Percentiles rank a stretch among this genome's conserved stretches.
Evolutionary conservation across 768 basidiomycete species (phyloP).

Genomic region (Mycena belliarum): DNA sequence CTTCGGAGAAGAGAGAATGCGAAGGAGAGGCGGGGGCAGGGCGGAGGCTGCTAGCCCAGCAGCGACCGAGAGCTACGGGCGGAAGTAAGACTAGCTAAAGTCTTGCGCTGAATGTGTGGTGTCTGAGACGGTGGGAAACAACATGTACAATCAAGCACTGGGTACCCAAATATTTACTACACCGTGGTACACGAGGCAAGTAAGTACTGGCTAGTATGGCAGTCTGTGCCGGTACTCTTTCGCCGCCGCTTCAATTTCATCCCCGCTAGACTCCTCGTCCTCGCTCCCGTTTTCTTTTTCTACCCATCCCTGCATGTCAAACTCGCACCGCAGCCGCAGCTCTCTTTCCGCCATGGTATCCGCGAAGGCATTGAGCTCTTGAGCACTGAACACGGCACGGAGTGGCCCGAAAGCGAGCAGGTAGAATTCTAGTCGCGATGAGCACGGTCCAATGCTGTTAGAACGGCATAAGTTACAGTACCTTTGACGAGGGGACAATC

Average conservation of each 20-base stretch:
- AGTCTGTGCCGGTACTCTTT: constrained; percentile 58
- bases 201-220: constrained; percentile 44
- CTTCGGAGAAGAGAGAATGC: constrained; percentile 18
- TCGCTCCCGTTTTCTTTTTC: constrained; percentile 28
- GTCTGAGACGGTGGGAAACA: background rate
- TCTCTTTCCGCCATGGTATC: constrained; percentile 81
- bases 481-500: constrained; percentile 81
- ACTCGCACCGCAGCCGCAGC: constrained; percentile 57
- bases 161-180: too few species aligned
- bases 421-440: constrained; percentile 60
- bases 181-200: constrained; percentile 1
- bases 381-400: constrained; percentile 56
- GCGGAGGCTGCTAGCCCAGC: background rate
- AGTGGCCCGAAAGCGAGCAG: constrained; percentile 75
- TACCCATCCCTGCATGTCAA: constrained; percentile 59
- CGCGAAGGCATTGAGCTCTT: constrained; percentile 61
- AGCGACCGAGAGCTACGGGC: background rate
- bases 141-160: background rate
- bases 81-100: background rate
- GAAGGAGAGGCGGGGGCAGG: constrained; percentile 12
- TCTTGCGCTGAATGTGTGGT: background rate
- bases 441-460: background rate
- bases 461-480: too few species aligned
- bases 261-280: constrained; percentile 27
- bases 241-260: constrained; percentile 65